phyloP scores from a whole-genome alignment of 2,329 filamentous ascomycete genomes.

The Ilyonectria robusta region DNA sequence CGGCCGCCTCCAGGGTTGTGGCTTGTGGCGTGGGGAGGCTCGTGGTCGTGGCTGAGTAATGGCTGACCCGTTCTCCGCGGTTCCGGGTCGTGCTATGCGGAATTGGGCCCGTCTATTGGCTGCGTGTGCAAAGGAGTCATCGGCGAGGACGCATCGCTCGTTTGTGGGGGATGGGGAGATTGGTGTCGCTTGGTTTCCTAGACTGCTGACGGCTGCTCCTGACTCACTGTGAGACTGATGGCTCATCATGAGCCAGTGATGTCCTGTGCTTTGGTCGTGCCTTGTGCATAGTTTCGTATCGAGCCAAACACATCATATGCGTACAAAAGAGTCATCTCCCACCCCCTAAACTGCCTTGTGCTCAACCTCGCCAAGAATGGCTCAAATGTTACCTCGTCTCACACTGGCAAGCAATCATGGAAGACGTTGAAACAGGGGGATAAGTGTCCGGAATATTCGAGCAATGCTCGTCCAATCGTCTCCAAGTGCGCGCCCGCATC shows the following conservation, averaged over 20 bases:
- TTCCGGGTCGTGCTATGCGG: not conserved
- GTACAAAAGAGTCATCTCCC: not conserved
- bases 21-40: not conserved
- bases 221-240: not conserved
- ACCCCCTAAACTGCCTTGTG: not conserved
- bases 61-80: not conserved
- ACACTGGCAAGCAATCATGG: too few relatives aligned
- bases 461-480: too few relatives aligned
- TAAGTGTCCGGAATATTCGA: not conserved
- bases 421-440: not conserved
- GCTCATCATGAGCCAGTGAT: not conserved
- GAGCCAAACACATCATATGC: not conserved
- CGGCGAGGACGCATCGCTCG: not conserved
- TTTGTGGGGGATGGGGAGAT: not conserved
- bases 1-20: not conserved
- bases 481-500: too few relatives aligned
- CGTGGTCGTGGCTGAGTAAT: slow-evolving; percentile 10
- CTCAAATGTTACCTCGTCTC: too few relatives aligned
- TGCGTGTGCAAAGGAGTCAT: not conserved
- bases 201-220: not conserved
- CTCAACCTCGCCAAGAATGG: not conserved
- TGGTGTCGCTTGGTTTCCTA: not conserved
- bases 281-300: not conserved
- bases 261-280: not conserved
- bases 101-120: slow-evolving; percentile 1